Conservation (phyloP, 345 rosid genomes). For the Zanthoxylum bungeanum region DNA sequence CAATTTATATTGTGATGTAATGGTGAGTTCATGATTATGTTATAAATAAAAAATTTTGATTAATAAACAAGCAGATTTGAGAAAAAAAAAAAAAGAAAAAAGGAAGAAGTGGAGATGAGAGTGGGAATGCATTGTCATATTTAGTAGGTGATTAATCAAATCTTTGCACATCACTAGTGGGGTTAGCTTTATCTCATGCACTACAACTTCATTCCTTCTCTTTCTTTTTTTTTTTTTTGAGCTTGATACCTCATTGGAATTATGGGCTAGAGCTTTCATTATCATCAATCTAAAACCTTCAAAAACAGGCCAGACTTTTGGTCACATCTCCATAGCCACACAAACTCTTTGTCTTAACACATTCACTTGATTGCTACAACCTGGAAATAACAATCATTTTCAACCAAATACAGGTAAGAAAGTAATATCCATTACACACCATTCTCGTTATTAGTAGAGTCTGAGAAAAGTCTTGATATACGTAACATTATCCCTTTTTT, state of each 20-base stretch:
- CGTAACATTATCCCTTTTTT: too few relatives aligned
- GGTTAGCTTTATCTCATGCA: too few relatives aligned
- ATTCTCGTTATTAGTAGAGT: too few relatives aligned
- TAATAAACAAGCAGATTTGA: not conserved
- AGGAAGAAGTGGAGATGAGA: not conserved
- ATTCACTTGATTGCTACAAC: not conserved
- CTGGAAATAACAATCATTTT: not conserved
- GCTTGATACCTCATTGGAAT: not conserved
- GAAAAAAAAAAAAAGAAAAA: too few relatives aligned
- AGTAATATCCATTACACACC: too few relatives aligned
- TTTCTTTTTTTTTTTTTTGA: not conserved
- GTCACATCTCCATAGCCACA: not conserved
- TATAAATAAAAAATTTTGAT: not conserved
- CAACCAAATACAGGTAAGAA: too few relatives aligned
- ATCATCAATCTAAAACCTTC: not conserved
- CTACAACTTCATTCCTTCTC: too few relatives aligned
- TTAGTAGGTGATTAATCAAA: constrained; percentile 27
- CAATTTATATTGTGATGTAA: constrained; percentile 17
- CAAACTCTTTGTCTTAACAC: too few relatives aligned
- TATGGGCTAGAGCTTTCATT: constrained; percentile 12
- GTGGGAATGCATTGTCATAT: constrained; percentile 11
- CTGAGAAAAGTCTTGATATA: too few relatives aligned
- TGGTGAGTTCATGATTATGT: constrained; percentile 30
- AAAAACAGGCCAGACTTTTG: not conserved
- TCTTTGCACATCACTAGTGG: constrained; percentile 14